Percentiles rank a stretch among this genome's conserved stretches.
These are phyloP conservation scores for Camelina laxa DNA, from an alignment of 345 rosid species.

Conservation along the genomic window DNA sequence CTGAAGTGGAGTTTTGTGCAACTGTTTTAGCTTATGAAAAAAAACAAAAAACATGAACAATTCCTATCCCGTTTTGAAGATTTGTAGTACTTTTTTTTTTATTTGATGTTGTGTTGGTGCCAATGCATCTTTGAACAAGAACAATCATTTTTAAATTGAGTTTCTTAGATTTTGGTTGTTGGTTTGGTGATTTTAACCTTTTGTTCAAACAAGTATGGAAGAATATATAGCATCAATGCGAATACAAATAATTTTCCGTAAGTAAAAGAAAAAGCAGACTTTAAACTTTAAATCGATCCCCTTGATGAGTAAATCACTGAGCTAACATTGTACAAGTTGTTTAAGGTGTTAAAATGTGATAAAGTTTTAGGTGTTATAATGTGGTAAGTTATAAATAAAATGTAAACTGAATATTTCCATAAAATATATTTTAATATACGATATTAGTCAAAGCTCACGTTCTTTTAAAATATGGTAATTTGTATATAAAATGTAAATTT, in stretches of 20 bases:
- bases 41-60: neutral
- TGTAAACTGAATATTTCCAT: no score
- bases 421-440: no score
- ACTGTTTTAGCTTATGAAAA: neutral
- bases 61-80: neutral
- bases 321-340: no score
- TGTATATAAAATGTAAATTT: no score
- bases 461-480: no score
- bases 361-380: no score
- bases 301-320: no score
- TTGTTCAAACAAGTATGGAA: neutral
- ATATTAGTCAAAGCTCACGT: no score
- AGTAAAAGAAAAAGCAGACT: no score
- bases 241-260: neutral
- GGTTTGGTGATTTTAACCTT: neutral
- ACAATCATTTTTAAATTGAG: neutral
- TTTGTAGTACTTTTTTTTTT: conserved; percentile 20
- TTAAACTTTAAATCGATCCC: no score
- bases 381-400: no score
- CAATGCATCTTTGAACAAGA: conserved; percentile 11
- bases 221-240: neutral
- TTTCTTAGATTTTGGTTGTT: neutral
- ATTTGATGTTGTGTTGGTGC: conserved; percentile 21
- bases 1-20: conserved; percentile 39
- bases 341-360: no score